Evolutionary conservation across 1,284 basidiomycete species (phyloP).

Genomic region (Gymnopus androsaceus): DNA sequence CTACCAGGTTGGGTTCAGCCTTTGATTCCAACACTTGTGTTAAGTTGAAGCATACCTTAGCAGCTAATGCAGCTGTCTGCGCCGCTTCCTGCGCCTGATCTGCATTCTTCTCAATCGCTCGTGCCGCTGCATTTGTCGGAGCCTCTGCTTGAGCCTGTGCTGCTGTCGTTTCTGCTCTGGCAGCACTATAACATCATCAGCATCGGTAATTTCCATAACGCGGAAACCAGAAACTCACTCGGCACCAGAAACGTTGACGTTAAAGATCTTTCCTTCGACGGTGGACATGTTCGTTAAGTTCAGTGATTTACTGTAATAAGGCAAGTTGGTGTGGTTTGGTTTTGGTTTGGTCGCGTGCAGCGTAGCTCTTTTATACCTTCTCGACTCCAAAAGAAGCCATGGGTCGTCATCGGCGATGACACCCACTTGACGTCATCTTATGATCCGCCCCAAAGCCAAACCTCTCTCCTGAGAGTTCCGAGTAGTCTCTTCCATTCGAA

Average conservation of each 20-base stretch:
- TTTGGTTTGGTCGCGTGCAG: no score
- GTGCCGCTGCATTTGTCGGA: slow-evolving; percentile 2
- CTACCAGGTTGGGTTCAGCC: slow-evolving; percentile 28
- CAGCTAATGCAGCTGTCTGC: slow-evolving; percentile 46
- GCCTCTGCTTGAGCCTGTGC: slow-evolving; percentile 17
- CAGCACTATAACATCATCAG: slow-evolving; percentile 1
- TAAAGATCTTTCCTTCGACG: slow-evolving; percentile 17
- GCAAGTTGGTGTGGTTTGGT: no score
- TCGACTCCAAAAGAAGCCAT: no score
- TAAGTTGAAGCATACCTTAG: slow-evolving; percentile 39
- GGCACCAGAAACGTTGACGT: slow-evolving; percentile 15
- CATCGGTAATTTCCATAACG: neutral
- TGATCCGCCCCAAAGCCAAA: no score
- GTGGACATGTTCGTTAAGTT: neutral
- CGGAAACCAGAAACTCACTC: slow-evolving; percentile 13
- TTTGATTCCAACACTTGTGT: neutral
- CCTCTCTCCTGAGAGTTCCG: no score
- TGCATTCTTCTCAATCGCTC: slow-evolving; percentile 44
- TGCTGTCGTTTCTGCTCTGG: slow-evolving; percentile 15
- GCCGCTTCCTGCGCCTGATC: slow-evolving; percentile 47
- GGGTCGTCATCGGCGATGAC: no score
- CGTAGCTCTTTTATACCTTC: no score
- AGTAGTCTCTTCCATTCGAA: no score
- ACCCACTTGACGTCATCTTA: no score
- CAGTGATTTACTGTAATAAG: no score